phyloP scores from a whole-genome alignment of 257 asterid genomes.

The Gynochthodes officinalis region DNA sequence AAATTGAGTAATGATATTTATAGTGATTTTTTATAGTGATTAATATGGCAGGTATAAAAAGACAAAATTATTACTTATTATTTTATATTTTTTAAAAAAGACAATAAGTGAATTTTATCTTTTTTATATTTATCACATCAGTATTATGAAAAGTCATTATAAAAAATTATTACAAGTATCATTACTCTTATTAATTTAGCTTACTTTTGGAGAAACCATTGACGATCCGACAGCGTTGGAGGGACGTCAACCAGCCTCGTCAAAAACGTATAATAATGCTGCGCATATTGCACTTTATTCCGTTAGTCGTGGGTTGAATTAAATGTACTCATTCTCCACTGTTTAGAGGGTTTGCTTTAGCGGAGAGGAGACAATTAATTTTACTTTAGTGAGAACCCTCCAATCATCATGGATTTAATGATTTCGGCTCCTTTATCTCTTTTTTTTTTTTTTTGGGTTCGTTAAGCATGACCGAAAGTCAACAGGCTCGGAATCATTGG shows the following conservation, averaged over 20 bases:
- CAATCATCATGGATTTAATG: slow-evolving; percentile 12
- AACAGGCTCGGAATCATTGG: slow-evolving; percentile 10
- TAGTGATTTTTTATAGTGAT: too few relatives aligned
- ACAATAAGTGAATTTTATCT: too few relatives aligned
- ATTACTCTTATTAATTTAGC: too few relatives aligned
- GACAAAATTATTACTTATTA: too few relatives aligned
- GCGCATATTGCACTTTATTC: too few relatives aligned
- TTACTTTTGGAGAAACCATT: not conserved
- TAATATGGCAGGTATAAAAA: too few relatives aligned
- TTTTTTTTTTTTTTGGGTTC: not conserved
- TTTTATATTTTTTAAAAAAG: too few relatives aligned
- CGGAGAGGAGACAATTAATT: not conserved
- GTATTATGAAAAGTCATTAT: too few relatives aligned
- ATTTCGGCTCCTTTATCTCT: not conserved
- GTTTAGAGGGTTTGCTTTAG: not conserved
- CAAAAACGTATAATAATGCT: not conserved
- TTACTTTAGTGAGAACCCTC: not conserved
- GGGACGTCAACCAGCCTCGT: not conserved
- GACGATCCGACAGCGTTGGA: not conserved
- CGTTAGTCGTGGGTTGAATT: too few relatives aligned
- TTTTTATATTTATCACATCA: too few relatives aligned
- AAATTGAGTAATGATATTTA: too few relatives aligned
- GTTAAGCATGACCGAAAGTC: slow-evolving; percentile 18
- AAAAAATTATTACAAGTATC: too few relatives aligned
- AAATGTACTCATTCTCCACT: slow-evolving; percentile 10